phyloP scores from a whole-genome alignment of 805 yeast genomes.

The Blastobotrys mokoenaii region DNA sequence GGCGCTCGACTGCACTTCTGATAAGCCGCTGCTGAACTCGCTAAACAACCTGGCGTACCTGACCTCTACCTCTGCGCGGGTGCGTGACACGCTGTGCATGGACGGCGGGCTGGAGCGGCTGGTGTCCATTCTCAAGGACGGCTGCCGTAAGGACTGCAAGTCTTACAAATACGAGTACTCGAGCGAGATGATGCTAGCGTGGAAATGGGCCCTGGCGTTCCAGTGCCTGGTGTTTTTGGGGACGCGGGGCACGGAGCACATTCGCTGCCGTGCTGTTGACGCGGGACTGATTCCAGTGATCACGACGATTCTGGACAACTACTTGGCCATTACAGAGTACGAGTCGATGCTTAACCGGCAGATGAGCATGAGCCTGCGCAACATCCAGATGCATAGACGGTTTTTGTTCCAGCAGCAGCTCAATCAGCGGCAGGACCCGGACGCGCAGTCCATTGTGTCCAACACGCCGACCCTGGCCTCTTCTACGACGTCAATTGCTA shows the following conservation, averaged over 20 bases:
- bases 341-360: too few species aligned
- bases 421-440: too few species aligned
- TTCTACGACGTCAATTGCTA: too few species aligned
- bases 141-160: constrained; percentile 38
- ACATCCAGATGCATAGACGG: too few species aligned
- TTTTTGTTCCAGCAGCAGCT: too few species aligned
- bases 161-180: constrained; percentile 6
- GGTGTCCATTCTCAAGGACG: constrained; percentile 71
- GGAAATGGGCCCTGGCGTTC: constrained; percentile 96
- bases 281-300: constrained; percentile 89
- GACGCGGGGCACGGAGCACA: constrained; percentile 83
- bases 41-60: constrained; percentile 82
- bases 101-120: constrained; percentile 93
- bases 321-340: constrained; percentile 30
- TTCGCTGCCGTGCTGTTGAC: constrained; percentile 76
- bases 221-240: constrained; percentile 90
- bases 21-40: constrained; percentile 84
- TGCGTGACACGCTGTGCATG: constrained; percentile 75
- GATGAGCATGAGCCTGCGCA: too few species aligned
- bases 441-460: too few species aligned
- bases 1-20: constrained; percentile 84
- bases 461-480: too few species aligned
- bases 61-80: constrained; percentile 78
- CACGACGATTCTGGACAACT: constrained; percentile 88
- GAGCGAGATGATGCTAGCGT: constrained; percentile 50